Evolutionary conservation across 331 rosid species (phyloP), one percentile per base, ranked within the genome.

Genomic region (Rosa hybrid): DNA sequence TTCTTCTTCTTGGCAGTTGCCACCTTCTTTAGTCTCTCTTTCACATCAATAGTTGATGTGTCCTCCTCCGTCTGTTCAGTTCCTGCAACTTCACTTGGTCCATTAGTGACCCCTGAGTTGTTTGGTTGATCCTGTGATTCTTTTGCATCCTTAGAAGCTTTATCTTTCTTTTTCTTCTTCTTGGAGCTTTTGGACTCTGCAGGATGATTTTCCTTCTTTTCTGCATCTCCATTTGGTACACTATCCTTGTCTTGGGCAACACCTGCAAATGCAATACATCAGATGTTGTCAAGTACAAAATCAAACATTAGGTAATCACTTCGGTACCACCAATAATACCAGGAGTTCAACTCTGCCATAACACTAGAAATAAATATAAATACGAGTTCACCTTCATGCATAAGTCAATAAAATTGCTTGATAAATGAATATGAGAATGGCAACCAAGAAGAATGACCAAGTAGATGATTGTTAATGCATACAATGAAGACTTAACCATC

Each of bases 141-240:
- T 85, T 90, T 92, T 42, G 18, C 87, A 81, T 94, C 98, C 87
- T 92, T 94, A 44, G 89, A 78, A 56, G 90, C 86, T 79, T 88
- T 92, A 25, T 94, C 97, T 87, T 94, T 94, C 97, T 86, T 94
- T 74, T 94, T 94, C 95, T 92, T 94, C 91, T 92, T 94, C 86
- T 90, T 92, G 71, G 97, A 83, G 68, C 69, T 83, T 81, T 91
- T 94, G 75, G 92, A 83, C 86, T 92, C 97, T 6, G 84, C 60
- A 27, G 82, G 74, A 23, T 42, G 78, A 77, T 65, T 84, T 72
- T 89, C 98, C 83, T 87, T 91, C 87, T 88, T 90, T 38, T 92
- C 98, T 5, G 76, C 97, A 81, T 88, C 89, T 20, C 86, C 93
- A 77, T 85, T 83, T 42, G 78, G 81, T 34, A 84, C 90, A 64